Percentiles rank a stretch among this genome's conserved stretches.
Evolutionary conservation across 108 stramenopile genomes (phyloP).

Genomic region (Aurantiochytrium sp.): DNA sequence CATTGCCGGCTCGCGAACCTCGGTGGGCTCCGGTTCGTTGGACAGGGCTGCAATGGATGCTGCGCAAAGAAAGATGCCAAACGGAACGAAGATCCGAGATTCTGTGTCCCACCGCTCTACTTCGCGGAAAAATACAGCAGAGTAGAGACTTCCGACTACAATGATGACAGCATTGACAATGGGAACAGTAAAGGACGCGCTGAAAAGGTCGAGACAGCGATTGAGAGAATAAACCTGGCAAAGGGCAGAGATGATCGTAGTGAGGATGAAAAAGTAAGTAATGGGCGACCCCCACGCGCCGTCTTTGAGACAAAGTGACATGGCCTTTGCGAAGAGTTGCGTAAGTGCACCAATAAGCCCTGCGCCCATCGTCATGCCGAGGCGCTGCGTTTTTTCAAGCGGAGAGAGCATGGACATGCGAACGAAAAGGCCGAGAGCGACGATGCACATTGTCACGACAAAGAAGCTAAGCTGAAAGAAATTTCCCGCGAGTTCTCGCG

Average conservation of each 20-base stretch:
- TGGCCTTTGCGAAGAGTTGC: neutral
- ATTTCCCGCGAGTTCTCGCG: neutral
- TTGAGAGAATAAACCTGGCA: neutral
- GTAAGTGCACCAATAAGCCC: neutral
- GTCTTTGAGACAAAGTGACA: neutral
- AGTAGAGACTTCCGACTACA: neutral
- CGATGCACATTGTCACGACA: neutral
- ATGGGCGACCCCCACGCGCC: neutral
- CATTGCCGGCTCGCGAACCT: neutral
- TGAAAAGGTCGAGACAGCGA: neutral
- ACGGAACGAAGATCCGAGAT: neutral
- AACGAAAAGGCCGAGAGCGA: neutral
- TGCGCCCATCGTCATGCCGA: neutral
- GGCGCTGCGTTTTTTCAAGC: neutral
- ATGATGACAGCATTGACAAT: conserved; percentile 6
- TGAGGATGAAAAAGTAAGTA: neutral
- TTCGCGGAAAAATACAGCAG: neutral
- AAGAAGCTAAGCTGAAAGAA: neutral
- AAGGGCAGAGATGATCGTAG: neutral
- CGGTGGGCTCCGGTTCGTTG: neutral
- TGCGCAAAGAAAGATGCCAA: neutral
- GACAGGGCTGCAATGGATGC: neutral
- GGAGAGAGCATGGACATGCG: neutral
- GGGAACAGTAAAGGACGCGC: neutral
- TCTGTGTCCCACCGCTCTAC: neutral